A percentile compares a stretch with the other conserved stretches of the same genome.
phyloP scores from a whole-genome alignment of 2,329 filamentous ascomycete species.

The Hypomyces perniciosus region DNA sequence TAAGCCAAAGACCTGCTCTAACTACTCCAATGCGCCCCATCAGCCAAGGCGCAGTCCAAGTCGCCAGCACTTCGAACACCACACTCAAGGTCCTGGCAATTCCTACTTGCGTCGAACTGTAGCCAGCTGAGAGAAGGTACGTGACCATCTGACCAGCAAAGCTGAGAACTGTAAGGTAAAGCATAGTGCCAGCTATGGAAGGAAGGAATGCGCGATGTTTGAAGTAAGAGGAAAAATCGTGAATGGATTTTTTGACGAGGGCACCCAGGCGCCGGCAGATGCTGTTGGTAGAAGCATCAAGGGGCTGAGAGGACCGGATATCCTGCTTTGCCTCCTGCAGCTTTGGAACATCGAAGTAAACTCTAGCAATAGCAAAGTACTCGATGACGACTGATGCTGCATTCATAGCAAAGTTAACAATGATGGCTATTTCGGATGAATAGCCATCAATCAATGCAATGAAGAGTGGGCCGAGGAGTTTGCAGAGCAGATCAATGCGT shows the following conservation, averaged over 20 bases:
- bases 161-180: constrained; percentile 57
- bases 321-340: constrained; percentile 20
- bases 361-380: constrained; percentile 43
- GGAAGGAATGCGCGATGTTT: constrained; percentile 52
- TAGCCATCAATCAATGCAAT: constrained; percentile 46
- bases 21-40: constrained; percentile 51
- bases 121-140: constrained; percentile 51
- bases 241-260: not conserved
- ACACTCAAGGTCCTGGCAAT: constrained; percentile 47
- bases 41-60: constrained; percentile 52
- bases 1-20: constrained; percentile 64
- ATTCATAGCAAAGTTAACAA: constrained; percentile 45
- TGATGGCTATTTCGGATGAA: constrained; percentile 44
- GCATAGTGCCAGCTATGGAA: constrained; percentile 52
- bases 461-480: constrained; percentile 50
- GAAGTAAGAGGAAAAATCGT: constrained; percentile 37
- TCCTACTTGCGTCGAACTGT: constrained; percentile 46
- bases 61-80: constrained; percentile 53
- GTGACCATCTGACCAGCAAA: constrained; percentile 60
- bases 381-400: constrained; percentile 42
- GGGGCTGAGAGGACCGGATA: not conserved
- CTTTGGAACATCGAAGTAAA: constrained; percentile 23
- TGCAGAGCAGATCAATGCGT: constrained; percentile 56
- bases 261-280: not conserved
- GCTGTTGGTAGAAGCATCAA: not conserved